Evolutionary conservation across 192 early-diverging fungal species (phyloP), one percentile per base, ranked within the genome.

Genomic region (Phycomyces blakesleeanus): DNA sequence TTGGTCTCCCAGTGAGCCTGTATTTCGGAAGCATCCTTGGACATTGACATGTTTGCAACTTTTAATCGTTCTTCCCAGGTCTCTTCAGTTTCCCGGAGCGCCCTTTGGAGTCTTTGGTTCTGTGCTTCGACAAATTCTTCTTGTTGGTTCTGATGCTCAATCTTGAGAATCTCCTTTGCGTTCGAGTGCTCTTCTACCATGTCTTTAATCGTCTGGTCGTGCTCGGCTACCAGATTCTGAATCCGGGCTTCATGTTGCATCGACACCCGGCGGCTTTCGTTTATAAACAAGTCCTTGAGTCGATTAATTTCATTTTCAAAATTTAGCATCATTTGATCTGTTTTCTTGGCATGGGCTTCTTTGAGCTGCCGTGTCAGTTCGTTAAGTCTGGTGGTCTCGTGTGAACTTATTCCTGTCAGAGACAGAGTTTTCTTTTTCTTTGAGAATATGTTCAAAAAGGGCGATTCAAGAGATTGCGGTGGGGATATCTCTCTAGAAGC

Each of bases 211-310:
- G 29, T 34, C 7, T 34, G 29, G 29, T 34, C 29, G 20, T 67
- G 47, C 39, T 67, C 65, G 5, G 40, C 38, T 16, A 49, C 25
- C 12, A 67, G 14, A 24, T 67, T 67, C 38, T 67, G 55, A 14
- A 57, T 20, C 11, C 50, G 44, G 0, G 65, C 65, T 41, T 67
- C 57, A 41, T 16, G 26, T 16, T 67, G 65, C 55, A 67, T 67
- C 10, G 51, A 40, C 44, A 67, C 14, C 18, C 37, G 27, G 18
- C 25, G 55, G 21, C 59, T 49, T 22, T 67, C 56, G 5, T 52
- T 53, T 51, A 59, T 53, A 18, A 41, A 58, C 5, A 52, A 37
- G 1, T 58, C 47, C 21, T 56, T 42, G 16, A 67, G 49, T 34
- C 42, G 37, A 6, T 41, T 25, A 10, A 52, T 24, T 26, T 47